phyloP scores from a whole-genome alignment of 306 rosid species.

The Lagenaria siceraria region DNA sequence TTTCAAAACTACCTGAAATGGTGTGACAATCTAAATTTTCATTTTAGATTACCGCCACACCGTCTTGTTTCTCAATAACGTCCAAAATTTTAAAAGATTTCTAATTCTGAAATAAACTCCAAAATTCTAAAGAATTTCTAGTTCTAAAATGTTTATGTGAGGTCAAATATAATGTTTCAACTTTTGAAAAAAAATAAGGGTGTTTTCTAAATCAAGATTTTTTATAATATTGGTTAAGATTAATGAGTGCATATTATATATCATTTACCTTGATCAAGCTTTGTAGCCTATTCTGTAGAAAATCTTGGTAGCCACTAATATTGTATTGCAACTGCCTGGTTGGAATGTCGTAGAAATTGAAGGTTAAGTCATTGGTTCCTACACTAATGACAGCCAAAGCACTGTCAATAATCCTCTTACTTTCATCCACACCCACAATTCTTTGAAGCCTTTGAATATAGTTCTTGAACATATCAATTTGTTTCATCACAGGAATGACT shows the following conservation, averaged over 20 bases:
- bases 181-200: too few species aligned
- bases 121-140: too few species aligned
- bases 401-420: slow-evolving; percentile 14
- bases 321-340: slow-evolving; percentile 26
- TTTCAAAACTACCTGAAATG: too few species aligned
- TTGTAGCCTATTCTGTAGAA: slow-evolving; percentile 27
- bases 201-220: too few species aligned
- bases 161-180: too few species aligned
- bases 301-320: slow-evolving; percentile 41
- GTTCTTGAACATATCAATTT: slow-evolving; percentile 30
- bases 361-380: slow-evolving; percentile 46
- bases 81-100: too few species aligned
- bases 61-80: too few species aligned
- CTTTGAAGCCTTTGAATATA: slow-evolving; percentile 26
- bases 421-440: slow-evolving; percentile 30
- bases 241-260: background rate
- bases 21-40: too few species aligned
- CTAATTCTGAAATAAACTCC: too few species aligned
- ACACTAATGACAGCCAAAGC: slow-evolving; percentile 45
- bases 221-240: background rate
- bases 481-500: slow-evolving; percentile 32
- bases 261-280: slow-evolving; percentile 27
- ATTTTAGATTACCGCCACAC: too few species aligned
- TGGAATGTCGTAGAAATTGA: slow-evolving; percentile 40
- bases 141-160: too few species aligned